These are phyloP conservation scores for Cryptosporidium andersoni DNA, from an alignment of 169 alveolate species.

Conservation along the genomic window DNA sequence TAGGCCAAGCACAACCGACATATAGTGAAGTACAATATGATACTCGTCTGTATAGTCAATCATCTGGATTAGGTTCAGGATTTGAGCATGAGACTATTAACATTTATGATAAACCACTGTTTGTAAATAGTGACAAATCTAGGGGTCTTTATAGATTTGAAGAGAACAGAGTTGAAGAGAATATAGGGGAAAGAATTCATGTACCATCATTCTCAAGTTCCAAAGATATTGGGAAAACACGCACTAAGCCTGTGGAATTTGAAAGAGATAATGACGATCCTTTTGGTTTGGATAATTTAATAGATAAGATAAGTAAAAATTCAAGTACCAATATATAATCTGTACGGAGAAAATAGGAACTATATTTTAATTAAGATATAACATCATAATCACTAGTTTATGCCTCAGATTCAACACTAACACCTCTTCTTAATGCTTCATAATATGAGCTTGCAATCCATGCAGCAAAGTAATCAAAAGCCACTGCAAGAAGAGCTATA, in stretches of 20 bases:
- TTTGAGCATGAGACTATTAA: conserved; percentile 85
- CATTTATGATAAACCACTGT: conserved; percentile 90
- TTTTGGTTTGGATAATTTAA: conserved; percentile 85
- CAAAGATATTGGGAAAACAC: conserved; percentile 55
- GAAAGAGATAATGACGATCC: conserved; percentile 82
- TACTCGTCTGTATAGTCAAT: conserved; percentile 86
- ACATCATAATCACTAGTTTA: background rate
- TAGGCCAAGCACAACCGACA: conserved; percentile 91
- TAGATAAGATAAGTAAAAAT: conserved; percentile 81
- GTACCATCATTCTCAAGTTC: conserved; percentile 83
- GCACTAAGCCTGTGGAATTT: conserved; percentile 88
- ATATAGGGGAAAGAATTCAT: conserved; percentile 76
- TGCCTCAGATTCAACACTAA: conserved; percentile 69
- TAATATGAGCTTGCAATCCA: conserved; percentile 72
- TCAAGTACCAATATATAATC: background rate
- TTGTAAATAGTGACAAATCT: conserved; percentile 53
- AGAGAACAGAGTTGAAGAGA: conserved; percentile 70
- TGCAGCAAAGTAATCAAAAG: conserved; percentile 65
- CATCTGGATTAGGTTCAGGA: conserved; percentile 86
- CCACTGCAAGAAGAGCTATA: conserved; percentile 49
- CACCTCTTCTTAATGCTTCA: conserved; percentile 71
- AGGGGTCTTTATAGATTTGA: conserved; percentile 37
- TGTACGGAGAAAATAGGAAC: background rate
- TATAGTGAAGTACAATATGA: conserved; percentile 82
- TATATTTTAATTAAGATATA: background rate